Conservation (phyloP, 805 yeast species). For the Scheffersomyces spartinae region DNA sequence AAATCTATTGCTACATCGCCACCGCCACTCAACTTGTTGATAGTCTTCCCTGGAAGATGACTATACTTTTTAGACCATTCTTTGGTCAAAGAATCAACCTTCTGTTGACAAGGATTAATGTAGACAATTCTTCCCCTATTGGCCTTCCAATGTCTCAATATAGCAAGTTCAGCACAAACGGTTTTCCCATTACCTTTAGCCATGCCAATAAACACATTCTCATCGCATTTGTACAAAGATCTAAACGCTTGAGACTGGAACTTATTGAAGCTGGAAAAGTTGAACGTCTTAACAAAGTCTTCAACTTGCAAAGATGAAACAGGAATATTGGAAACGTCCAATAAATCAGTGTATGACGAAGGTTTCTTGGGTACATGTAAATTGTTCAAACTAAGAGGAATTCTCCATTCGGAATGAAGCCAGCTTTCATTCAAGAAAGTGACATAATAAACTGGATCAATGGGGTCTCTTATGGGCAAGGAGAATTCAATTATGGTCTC, state of each 20-base stretch:
- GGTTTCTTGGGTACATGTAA: constrained; percentile 51
- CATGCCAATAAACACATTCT: constrained; percentile 54
- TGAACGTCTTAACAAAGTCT: constrained; percentile 36
- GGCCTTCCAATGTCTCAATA: constrained; percentile 61
- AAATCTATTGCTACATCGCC: constrained; percentile 48
- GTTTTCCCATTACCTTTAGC: constrained; percentile 74
- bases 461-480: constrained; percentile 45
- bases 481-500: constrained; percentile 55
- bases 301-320: constrained; percentile 34
- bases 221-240: constrained; percentile 43
- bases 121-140: constrained; percentile 64
- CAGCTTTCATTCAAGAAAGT: constrained; percentile 71
- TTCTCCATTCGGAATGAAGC: constrained; percentile 61
- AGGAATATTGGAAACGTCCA: constrained; percentile 41
- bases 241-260: constrained; percentile 66
- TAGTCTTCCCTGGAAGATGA: constrained; percentile 37
- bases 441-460: constrained; percentile 62
- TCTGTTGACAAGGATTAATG: constrained; percentile 50
- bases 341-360: constrained; percentile 47
- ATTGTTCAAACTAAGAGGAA: constrained; percentile 45
- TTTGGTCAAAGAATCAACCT: constrained; percentile 33
- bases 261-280: constrained; percentile 49
- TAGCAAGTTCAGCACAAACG: constrained; percentile 57
- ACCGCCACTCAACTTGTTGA: constrained; percentile 44
- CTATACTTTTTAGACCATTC: constrained; percentile 45